phyloP scores from a whole-genome alignment of 208 protist genomes.

The Leishmania amazonensis region DNA sequence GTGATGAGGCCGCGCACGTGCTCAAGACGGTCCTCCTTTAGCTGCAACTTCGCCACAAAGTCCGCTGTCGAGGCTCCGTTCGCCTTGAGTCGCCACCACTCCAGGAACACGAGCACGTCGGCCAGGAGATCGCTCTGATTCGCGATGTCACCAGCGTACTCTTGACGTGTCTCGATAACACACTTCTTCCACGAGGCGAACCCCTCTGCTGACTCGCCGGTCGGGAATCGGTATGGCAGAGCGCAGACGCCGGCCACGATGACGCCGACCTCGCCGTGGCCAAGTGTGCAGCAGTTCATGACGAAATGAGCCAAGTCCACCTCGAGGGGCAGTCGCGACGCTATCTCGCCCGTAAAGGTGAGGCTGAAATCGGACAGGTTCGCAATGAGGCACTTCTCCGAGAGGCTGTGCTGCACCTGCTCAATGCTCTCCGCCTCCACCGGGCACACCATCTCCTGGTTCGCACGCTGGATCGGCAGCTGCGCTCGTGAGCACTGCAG shows the following conservation, averaged over 20 bases:
- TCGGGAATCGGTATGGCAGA: constrained; percentile 51
- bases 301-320: constrained; percentile 78
- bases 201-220: constrained; percentile 32
- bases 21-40: constrained; percentile 62
- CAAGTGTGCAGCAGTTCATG: constrained; percentile 76
- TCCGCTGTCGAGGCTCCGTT: constrained; percentile 40
- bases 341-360: constrained; percentile 86
- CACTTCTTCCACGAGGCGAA: constrained; percentile 38
- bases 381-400: constrained; percentile 78
- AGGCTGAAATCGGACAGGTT: constrained; percentile 50
- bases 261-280: constrained; percentile 72
- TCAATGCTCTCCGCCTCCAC: constrained; percentile 63
- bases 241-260: constrained; percentile 64
- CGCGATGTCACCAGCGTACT: constrained; percentile 69
- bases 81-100: constrained; percentile 66
- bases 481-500: constrained; percentile 72
- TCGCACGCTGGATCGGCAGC: constrained; percentile 50
- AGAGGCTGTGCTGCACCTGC: constrained; percentile 65
- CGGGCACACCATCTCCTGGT: constrained; percentile 40
- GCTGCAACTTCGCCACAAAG: constrained; percentile 46
- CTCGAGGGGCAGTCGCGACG: constrained; percentile 70
- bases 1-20: constrained; percentile 62
- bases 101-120: constrained; percentile 76
- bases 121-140: constrained; percentile 83
- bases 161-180: constrained; percentile 53